A percentile compares a stretch with the other conserved stretches of the same genome.
phyloP scores from a whole-genome alignment of 1,139 yeast species.

The Suhomyces coccinellae region DNA sequence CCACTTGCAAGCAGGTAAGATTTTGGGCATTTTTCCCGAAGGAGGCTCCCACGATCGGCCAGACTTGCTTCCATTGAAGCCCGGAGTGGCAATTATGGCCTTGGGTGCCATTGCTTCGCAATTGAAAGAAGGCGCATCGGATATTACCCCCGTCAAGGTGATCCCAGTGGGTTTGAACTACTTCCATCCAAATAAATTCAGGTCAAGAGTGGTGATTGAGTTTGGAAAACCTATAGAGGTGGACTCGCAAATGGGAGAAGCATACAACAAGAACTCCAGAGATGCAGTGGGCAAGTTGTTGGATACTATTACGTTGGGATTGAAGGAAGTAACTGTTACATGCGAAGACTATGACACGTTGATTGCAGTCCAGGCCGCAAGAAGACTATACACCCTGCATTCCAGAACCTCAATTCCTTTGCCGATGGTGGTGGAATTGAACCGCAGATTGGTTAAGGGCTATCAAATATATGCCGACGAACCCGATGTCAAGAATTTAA shows the following conservation, averaged over 20 bases:
- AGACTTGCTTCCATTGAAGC: constrained; percentile 85
- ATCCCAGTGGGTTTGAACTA: constrained; percentile 98
- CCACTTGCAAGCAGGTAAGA: constrained; percentile 55
- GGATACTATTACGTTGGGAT: constrained; percentile 69
- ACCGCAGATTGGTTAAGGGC: constrained; percentile 79
- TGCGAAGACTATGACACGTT: constrained; percentile 91
- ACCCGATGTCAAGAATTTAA: constrained; percentile 63
- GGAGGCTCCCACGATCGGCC: constrained; percentile 95
- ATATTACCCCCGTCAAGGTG: constrained; percentile 54
- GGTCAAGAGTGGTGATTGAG: constrained; percentile 93
- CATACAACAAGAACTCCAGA: constrained; percentile 18
- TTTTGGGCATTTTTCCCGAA: constrained; percentile 72
- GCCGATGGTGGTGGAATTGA: constrained; percentile 85
- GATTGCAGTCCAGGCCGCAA: constrained; percentile 89
- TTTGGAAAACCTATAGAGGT: constrained; percentile 88
- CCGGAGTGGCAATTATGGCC: constrained; percentile 98
- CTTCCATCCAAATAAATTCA: constrained; percentile 91
- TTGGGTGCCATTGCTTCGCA: constrained; percentile 66
- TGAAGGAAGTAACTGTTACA: constrained; percentile 86
- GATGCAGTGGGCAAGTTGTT: constrained; percentile 49
- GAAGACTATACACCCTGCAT: constrained; percentile 63
- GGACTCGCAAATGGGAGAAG: constrained; percentile 40
- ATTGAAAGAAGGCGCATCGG: constrained; percentile 16
- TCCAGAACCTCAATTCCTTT: constrained; percentile 47
- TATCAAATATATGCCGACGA: constrained; percentile 73